These are phyloP conservation scores for Psidium guajava DNA, from an alignment of 345 rosid species.

Conservation along the genomic window DNA sequence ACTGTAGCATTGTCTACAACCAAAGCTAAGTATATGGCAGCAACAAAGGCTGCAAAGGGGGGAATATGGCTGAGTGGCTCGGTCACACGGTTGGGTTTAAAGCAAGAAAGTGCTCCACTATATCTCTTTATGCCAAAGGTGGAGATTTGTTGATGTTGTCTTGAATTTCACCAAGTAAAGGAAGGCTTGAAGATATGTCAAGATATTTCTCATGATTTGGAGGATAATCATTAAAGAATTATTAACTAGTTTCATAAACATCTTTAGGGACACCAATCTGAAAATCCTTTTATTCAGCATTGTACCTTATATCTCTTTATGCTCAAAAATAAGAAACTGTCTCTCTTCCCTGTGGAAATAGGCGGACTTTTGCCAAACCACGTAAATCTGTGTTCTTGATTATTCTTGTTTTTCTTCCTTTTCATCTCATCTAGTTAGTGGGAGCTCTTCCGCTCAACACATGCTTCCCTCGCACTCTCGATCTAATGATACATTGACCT, in stretches of 20 bases:
- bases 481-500: neutral
- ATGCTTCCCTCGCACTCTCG: neutral
- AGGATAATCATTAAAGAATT: neutral
- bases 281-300: neutral
- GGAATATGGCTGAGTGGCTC: no score
- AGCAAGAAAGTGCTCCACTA: no score
- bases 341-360: neutral
- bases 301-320: neutral
- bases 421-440: neutral
- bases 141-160: neutral
- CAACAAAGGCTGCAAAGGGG: no score
- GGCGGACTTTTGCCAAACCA: no score
- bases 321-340: neutral
- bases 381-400: accelerated
- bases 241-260: neutral
- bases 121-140: no score
- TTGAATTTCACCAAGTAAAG: neutral
- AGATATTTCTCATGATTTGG: neutral
- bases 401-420: neutral
- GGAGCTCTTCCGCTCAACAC: no score
- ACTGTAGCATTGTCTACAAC: no score
- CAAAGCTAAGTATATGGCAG: no score
- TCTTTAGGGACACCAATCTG: neutral
- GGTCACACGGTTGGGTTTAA: no score
- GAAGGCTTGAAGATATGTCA: neutral